Percentiles rank a stretch among this genome's conserved stretches.
These are phyloP conservation scores for Colletotrichum simmondsii DNA, from an alignment of 2,329 filamentous ascomycete genomes.

Conservation along the genomic window DNA sequence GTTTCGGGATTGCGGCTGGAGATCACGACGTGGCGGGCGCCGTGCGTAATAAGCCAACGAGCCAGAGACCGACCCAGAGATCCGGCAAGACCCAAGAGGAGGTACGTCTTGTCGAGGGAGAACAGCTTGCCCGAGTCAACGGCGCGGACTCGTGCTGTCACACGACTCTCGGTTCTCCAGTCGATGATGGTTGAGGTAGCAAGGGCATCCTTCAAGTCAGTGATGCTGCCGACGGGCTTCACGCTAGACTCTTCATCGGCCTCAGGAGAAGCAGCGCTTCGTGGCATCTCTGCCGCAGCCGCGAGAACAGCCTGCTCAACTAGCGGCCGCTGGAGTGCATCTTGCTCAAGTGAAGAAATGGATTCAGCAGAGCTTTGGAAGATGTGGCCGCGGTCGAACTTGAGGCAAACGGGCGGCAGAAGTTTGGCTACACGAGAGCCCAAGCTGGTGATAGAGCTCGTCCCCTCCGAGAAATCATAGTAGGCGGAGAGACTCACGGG, in stretches of 20 bases:
- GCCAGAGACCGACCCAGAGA: slow-evolving; percentile 46
- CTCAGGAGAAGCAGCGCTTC: background rate
- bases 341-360: background rate
- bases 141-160: slow-evolving; percentile 5
- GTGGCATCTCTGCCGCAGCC: background rate
- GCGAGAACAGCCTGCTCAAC: background rate
- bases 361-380: background rate
- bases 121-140: slow-evolving; percentile 29
- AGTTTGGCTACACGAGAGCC: background rate
- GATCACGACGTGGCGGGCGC: slow-evolving; percentile 47
- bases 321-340: background rate
- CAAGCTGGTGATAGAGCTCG: background rate
- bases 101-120: slow-evolving; percentile 41
- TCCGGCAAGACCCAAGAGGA: slow-evolving; percentile 43
- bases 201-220: background rate
- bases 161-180: background rate
- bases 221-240: background rate
- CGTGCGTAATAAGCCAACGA: slow-evolving; percentile 46
- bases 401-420: background rate
- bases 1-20: slow-evolving; percentile 47
- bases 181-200: background rate
- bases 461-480: background rate
- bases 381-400: background rate
- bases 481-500: background rate
- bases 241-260: background rate